A percentile compares a stretch with the other conserved stretches of the same genome.
phyloP scores from a whole-genome alignment of 106 monocot genomes.

The Apostasia shenzhenica region DNA sequence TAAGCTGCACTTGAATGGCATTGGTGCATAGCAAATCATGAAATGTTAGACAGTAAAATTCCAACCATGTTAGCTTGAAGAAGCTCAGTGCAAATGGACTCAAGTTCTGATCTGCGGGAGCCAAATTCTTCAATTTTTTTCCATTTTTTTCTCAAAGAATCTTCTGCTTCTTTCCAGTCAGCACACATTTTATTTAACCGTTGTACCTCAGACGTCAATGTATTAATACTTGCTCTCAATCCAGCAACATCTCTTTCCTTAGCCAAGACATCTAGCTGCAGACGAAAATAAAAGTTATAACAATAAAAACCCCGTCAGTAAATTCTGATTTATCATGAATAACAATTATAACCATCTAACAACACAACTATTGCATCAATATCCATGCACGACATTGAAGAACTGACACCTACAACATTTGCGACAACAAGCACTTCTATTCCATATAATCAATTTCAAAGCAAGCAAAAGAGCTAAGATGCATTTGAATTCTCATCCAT shows the following conservation, averaged over 20 bases:
- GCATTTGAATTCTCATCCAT: too few relatives aligned
- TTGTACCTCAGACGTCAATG: conserved; percentile 74
- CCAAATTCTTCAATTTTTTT: conserved; percentile 99
- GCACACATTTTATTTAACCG: conserved; percentile 73
- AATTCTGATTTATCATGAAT: background rate
- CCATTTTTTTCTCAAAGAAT: conserved; percentile 89
- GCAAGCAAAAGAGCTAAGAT: background rate
- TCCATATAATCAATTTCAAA: background rate
- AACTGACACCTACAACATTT: background rate
- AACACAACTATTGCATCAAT: background rate
- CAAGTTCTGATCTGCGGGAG: conserved; percentile 89
- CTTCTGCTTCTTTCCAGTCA: conserved; percentile 96
- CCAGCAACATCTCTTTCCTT: conserved; percentile 97
- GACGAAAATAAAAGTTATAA: conserved; percentile 9
- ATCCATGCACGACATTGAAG: background rate
- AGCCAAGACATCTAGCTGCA: conserved; percentile 75
- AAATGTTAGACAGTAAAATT: background rate
- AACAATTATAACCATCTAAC: background rate
- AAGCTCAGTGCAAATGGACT: conserved; percentile 67
- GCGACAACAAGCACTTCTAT: background rate
- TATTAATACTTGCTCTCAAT: conserved; percentile 73
- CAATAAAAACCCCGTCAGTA: background rate
- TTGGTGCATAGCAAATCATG: background rate
- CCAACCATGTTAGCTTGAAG: conserved; percentile 71
- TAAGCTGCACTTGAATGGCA: background rate